Base-by-base conservation (phyloP, 2,329 filamentous ascomycete genomes). In the Raffaelea ambrosiae region DNA sequence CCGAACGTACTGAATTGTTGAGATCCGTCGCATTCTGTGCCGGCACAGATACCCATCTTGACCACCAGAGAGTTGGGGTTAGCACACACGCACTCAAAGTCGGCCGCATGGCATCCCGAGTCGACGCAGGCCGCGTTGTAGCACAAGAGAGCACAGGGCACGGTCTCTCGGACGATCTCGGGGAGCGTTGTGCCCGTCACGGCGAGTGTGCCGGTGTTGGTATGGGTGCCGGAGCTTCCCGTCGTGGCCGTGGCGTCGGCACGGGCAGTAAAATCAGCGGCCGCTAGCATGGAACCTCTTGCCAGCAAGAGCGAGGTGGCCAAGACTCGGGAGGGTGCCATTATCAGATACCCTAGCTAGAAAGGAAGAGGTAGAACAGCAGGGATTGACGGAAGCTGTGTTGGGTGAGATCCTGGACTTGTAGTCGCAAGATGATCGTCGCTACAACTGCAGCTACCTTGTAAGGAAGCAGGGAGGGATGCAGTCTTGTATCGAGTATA, bases 1-100 rank as follows among this genome's bases (percentile, higher is more conserved):
- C 18, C 13, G 40, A 16, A 50, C 45, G 2, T 22, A 53, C 51
- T 49, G 39, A 54, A 51, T 1, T 48, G 44, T 10, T 35, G n/a
- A 9, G 10, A 4, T 22, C 48, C 43, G 40, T 57, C 54, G 41
- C 55, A 57, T 31, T 47, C 47, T 1, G 23, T 47, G 21, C 54
- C 55, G 11, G 48, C 48, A 22, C 55, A 55, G 11, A 57, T 48
- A 38, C 55, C 54, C 47, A 57, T 49, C 49, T 57, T 55, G 39
- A 55, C 55, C 5, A 53, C 50, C 7, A 57, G 51, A 23, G 53
- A 54, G 42, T 53, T 46, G 13, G 55, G 53, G 50, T 57, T 55
- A n/a, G 26, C 35, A 44, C 55, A 57, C 20, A 57, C 51, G 35
- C 55, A 57, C 14, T 4, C 10, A 23, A 57, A 53, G 33, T 55